Evolutionary conservation across 2,329 filamentous ascomycete genomes (phyloP).

Genomic region (Boeremia lycopersici): DNA sequence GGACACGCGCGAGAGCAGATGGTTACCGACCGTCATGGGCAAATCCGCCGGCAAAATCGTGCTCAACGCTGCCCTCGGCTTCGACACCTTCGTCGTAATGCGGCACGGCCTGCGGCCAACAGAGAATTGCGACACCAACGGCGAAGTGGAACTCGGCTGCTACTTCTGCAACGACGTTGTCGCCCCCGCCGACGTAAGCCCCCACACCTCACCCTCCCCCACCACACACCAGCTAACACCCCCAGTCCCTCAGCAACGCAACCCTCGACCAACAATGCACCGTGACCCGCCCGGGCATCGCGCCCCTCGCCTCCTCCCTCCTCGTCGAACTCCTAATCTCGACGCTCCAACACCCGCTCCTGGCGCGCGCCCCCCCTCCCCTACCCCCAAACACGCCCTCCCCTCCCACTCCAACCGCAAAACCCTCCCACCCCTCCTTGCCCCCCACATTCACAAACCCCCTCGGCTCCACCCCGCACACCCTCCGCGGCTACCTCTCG

Average conservation of each 20-base stretch:
- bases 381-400: constrained; percentile 9
- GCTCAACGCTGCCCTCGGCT: constrained; percentile 93
- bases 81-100: constrained; percentile 98
- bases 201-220: constrained; percentile 13
- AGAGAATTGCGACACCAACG: constrained; percentile 37
- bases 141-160: constrained; percentile 77
- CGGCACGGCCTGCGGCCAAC: constrained; percentile 74
- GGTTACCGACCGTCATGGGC: constrained; percentile 95
- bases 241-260: constrained; percentile 86
- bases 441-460: constrained; percentile 61
- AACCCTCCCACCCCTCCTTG: constrained; percentile 34
- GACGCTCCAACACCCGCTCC: constrained; percentile 71
- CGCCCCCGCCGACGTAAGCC: constrained; percentile 84
- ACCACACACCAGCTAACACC: background rate
- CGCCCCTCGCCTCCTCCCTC: constrained; percentile 87
- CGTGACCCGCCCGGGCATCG: constrained; percentile 90
- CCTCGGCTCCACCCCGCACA: constrained; percentile 75
- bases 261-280: constrained; percentile 98
- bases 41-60: constrained; percentile 94
- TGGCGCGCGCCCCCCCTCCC: constrained; percentile 44
- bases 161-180: constrained; percentile 99
- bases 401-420: constrained; percentile 18
- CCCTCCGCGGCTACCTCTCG: constrained; percentile 77
- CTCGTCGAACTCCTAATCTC: constrained; percentile 90
- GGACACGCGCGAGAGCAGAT: constrained; percentile 92